Base-by-base conservation (phyloP, 768 basidiomycete genomes). In the Suillus weaverae region DNA sequence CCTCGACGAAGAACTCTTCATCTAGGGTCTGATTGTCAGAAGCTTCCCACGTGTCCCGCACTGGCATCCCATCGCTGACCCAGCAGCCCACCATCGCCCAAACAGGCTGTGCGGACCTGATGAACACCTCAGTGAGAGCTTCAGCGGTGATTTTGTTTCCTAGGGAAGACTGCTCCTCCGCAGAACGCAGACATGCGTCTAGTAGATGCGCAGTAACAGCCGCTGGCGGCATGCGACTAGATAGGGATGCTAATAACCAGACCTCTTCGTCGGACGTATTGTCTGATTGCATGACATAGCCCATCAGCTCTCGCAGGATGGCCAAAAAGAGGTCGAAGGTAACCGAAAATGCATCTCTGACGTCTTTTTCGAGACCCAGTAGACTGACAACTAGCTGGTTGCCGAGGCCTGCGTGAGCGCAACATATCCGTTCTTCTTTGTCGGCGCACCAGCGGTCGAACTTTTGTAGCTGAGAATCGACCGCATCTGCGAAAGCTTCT, bases 401-500 rank as follows among this genome's bases (percentile, higher is more conserved):
- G 8, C 80, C 81, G 5, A 77, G 63, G 1, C 90, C 89, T 10
- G 77, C 80, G 61, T 80, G 74, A 2, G 90, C 85, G n/a, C 78
- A 78, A 72, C 85, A 87, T 57, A 94, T 89, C 0, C 80, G 78
- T 69, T 89, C 86, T 74, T 95, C 93, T 63, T 79, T 81, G 16
- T 71, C 72, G 1, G 92, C 86, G 71, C 91, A 93, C 90, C 91
- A 94, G 7, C 69, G 72, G 62, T 91, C 84, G 66, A 94, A 86
- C 5, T 66, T 66, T 26, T 80, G 82, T 4, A 92, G 76, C 62
- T 90, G 85, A 26, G 77, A 68, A 65, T 87, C 86, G 54, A 94
- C 77, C 0, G 91, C 91, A 62, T 93, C 91, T 1, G 89, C 85
- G 71, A 93, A 93, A 0, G 93, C 93, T 72, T 94, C 91, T n/a